Evolutionary conservation across 208 protist genomes (phyloP).

Genomic region (Acanthamoeba triangularis): DNA sequence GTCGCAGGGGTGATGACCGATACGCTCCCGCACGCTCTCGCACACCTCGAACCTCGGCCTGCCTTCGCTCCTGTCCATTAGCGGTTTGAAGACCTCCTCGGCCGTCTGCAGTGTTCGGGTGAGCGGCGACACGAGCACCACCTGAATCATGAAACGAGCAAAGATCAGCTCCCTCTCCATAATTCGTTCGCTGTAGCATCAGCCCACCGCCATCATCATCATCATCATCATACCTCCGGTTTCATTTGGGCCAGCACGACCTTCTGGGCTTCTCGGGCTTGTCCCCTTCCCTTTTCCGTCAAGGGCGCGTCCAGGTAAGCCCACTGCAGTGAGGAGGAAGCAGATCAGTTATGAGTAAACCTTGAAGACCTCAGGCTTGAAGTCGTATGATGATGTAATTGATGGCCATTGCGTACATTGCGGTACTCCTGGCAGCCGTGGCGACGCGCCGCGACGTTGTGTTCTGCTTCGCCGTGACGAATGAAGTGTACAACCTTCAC

Average conservation of each 20-base stretch:
- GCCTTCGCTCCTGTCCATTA: not conserved
- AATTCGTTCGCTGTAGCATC: too few species aligned
- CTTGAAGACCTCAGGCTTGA: too few species aligned
- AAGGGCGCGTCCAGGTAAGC: not conserved
- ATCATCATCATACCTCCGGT: not conserved
- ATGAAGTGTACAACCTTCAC: slow-evolving; percentile 38
- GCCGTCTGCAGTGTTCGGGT: slow-evolving; percentile 17
- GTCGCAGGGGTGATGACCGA: slow-evolving; percentile 19
- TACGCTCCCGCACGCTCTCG: not conserved
- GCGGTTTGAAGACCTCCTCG: not conserved
- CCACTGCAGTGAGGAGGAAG: not conserved
- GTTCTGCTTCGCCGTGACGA: slow-evolving; percentile 2
- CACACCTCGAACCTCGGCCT: not conserved
- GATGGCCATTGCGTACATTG: not conserved
- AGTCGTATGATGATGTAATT: not conserved
- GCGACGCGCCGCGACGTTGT: not conserved
- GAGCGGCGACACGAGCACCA: slow-evolving; percentile 19
- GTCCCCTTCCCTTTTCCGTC: not conserved
- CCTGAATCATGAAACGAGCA: too few species aligned
- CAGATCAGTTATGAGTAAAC: too few species aligned
- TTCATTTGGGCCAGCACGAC: not conserved
- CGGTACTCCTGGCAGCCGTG: slow-evolving; percentile 19
- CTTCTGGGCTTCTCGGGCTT: not conserved
- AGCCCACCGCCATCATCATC: too few species aligned
- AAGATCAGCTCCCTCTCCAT: too few species aligned